Evolutionary conservation across 352 stramenopile species (phyloP).

Genomic region (Phytophthora capsici): DNA sequence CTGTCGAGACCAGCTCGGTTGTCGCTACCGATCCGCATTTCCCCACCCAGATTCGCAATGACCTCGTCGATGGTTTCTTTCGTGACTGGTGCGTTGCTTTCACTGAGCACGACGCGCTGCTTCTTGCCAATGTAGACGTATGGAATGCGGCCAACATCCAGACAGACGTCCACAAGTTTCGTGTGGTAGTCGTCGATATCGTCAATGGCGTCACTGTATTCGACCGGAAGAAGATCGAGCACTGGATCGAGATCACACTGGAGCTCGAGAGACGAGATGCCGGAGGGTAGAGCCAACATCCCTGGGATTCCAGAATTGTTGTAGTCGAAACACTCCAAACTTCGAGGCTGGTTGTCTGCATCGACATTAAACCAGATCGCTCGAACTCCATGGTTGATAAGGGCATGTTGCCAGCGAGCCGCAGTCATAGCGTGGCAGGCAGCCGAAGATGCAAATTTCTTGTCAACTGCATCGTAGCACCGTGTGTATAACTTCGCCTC

Average conservation of each 20-base stretch:
- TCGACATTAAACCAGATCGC: constrained; percentile 6
- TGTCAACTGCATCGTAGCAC: not conserved
- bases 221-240: constrained; percentile 19
- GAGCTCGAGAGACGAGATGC: constrained; percentile 17
- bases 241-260: constrained; percentile 48
- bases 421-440: not conserved
- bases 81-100: constrained; percentile 35
- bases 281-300: not conserved
- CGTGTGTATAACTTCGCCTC: not conserved
- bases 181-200: constrained; percentile 25
- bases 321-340: constrained; percentile 2
- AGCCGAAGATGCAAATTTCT: not conserved
- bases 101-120: constrained; percentile 34
- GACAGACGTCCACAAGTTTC: constrained; percentile 45
- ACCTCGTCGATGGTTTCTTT: constrained; percentile 65
- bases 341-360: constrained; percentile 6
- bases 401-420: not conserved
- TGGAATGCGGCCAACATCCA: constrained; percentile 44
- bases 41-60: constrained; percentile 44
- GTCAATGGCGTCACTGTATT: constrained; percentile 12
- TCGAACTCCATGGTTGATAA: not conserved
- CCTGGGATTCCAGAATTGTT: too few species aligned
- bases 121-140: constrained; percentile 40
- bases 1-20: constrained; percentile 79
- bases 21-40: constrained; percentile 68